Evolutionary conservation across 805 yeast species (phyloP), one percentile per base, ranked within the genome.

Genomic region (Candida morakotiae): DNA sequence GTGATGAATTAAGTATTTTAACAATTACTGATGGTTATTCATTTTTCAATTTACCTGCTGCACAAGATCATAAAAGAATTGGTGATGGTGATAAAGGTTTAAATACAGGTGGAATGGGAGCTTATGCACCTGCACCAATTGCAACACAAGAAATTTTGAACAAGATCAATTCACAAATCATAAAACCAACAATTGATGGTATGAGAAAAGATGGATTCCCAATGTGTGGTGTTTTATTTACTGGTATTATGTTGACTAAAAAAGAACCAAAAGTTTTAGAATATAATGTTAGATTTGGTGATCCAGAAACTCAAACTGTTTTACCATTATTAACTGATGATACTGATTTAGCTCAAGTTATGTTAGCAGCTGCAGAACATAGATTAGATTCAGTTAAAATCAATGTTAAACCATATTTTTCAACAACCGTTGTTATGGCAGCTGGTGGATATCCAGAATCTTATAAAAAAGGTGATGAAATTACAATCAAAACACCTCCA

Each of bases 71-170:
- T 67, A 93, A 93, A 69, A 81, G 98, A 61, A 75, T 84, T 49
- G 95, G 95, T 39, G 87, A 94, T 53, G 89, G 89, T 43, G 99
- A 93, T 60, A 69, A 79, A 27, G 99, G 99, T 18, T 73, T 91
- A 45, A 93, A 93, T 67, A 93, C 99, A 26, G 99, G 99, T 49
- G 99, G 99, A 46, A 93, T 93, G 99, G 99, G 99, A 46, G 95
- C 98, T 6, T 93, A 93, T 56, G 93, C 98, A 6, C 99, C 99
- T 22, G 95, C 98, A 9, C 98, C 98, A 39, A 72, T 87, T 45
- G 98, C 94, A 14, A 87, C 97, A 14, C 80, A 87, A 2, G 71
- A 74, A 17, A 58, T 93, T 25, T 62, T 89, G 52, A 66, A 72
- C 43, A 71, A 79, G 60, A 88, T 93, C 56, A 79, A 88, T 54